Evolutionary conservation across 148 eudicot species (phyloP).

Genomic region (Camellia lanceoleosa): DNA sequence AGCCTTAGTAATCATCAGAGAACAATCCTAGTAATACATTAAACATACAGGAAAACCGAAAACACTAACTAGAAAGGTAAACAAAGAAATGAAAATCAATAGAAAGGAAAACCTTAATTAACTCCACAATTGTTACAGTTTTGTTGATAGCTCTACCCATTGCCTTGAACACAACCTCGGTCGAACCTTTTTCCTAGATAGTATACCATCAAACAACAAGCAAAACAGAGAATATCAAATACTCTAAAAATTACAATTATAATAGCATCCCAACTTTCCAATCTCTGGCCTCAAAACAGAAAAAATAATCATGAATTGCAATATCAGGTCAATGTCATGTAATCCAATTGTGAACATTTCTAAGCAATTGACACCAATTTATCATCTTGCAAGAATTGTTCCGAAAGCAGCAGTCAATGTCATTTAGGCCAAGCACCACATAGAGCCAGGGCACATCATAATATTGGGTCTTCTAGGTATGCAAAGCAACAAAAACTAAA

Average conservation of each 20-base stretch:
- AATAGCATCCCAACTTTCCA: not conserved
- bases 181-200: conserved; percentile 72
- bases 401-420: not conserved
- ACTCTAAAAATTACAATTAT: not conserved
- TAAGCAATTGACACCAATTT: too few relatives aligned
- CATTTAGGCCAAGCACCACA: not conserved
- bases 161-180: conserved; percentile 88
- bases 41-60: not conserved
- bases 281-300: not conserved
- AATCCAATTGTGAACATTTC: too few relatives aligned
- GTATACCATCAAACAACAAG: conserved; percentile 4
- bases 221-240: not conserved
- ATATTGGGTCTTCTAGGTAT: too few relatives aligned
- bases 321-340: too few relatives aligned
- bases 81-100: not conserved
- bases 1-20: conserved; percentile 6
- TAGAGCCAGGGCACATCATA: too few relatives aligned
- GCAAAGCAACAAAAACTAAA: too few relatives aligned
- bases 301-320: not conserved
- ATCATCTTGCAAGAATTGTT: not conserved
- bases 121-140: conserved; percentile 94
- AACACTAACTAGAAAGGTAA: not conserved
- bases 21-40: not conserved
- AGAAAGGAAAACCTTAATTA: conserved; percentile 64
- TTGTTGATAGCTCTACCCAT: conserved; percentile 99